Evolutionary conservation across 2,329 filamentous ascomycete species (phyloP).

Genomic region (Paecilomyces niveus): DNA sequence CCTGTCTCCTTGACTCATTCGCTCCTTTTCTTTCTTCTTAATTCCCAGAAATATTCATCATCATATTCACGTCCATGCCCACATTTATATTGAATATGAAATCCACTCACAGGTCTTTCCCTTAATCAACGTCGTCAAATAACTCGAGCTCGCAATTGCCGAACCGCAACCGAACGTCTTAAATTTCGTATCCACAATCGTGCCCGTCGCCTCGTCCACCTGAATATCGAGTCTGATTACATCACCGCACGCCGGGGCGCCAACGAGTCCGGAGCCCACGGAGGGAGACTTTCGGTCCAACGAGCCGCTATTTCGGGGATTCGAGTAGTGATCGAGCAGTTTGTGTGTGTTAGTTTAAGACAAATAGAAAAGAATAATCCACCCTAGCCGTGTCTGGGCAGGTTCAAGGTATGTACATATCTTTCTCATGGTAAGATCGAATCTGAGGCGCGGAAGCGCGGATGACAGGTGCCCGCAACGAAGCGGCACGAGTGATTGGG

Average conservation of each 20-base stretch:
- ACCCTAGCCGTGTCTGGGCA: too few species aligned
- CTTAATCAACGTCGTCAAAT: conserved; percentile 87
- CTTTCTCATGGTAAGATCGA: not conserved
- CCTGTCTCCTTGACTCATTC: not conserved
- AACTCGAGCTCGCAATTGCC: conserved; percentile 90
- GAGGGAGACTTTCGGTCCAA: conserved; percentile 73
- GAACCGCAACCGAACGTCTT: conserved; percentile 96
- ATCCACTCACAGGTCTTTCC: conserved; percentile 64
- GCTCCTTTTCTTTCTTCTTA: not conserved
- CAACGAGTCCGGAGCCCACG: conserved; percentile 88
- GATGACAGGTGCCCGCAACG: not conserved
- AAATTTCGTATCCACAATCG: conserved; percentile 92
- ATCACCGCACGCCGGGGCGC: conserved; percentile 84
- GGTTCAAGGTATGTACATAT: not conserved
- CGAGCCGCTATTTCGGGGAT: conserved; percentile 69
- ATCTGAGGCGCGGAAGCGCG: not conserved
- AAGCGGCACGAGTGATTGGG: not conserved
- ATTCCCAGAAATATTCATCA: not conserved
- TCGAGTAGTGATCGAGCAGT: conserved; percentile 77
- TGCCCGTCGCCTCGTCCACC: conserved; percentile 80
- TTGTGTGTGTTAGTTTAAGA: conserved; percentile 29
- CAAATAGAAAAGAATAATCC: not conserved
- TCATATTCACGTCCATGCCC: too few species aligned
- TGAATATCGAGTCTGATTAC: conserved; percentile 94
- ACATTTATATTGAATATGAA: too few species aligned